A percentile compares a stretch with the other conserved stretches of the same genome.
Conservation (phyloP, 2,329 filamentous ascomycete genomes). For the Cytospora piceicola region DNA sequence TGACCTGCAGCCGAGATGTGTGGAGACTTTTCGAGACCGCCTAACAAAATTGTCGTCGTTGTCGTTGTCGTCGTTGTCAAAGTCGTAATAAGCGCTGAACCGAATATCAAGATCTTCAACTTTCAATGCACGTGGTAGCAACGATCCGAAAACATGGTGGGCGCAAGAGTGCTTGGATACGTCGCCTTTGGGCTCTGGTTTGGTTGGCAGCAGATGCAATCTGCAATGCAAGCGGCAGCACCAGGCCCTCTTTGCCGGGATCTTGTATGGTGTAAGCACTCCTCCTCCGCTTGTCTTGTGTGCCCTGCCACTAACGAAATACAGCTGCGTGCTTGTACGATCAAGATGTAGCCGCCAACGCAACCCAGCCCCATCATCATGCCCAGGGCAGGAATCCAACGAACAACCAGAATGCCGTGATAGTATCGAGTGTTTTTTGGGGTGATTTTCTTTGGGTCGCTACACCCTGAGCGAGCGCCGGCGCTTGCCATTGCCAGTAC, state of each 20-base stretch:
- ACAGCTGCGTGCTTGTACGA: no score
- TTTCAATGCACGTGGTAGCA: neutral
- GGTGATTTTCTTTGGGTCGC: neutral
- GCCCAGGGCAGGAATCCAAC: neutral
- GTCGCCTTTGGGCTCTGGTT: neutral
- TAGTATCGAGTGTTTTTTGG: neutral
- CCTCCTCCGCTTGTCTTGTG: neutral
- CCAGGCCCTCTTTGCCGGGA: no score
- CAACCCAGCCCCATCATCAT: constrained; percentile 18
- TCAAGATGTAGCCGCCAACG: constrained; percentile 25
- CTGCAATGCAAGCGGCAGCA: neutral
- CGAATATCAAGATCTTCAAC: no score
- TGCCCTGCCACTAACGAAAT: neutral
- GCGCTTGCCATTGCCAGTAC: neutral
- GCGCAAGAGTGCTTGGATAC: neutral
- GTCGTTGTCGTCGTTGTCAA: neutral
- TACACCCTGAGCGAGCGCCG: neutral
- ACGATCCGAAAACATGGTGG: neutral
- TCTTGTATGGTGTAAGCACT: neutral
- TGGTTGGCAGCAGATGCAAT: neutral
- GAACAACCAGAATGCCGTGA: constrained; percentile 3
- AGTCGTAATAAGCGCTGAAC: neutral
- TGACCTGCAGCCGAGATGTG: constrained; percentile 11
- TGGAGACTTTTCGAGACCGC: constrained; percentile 1
- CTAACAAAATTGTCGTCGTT: neutral